These are phyloP conservation scores for Lathyrus sativus DNA, from an alignment of 306 rosid species.

Conservation along the genomic window DNA sequence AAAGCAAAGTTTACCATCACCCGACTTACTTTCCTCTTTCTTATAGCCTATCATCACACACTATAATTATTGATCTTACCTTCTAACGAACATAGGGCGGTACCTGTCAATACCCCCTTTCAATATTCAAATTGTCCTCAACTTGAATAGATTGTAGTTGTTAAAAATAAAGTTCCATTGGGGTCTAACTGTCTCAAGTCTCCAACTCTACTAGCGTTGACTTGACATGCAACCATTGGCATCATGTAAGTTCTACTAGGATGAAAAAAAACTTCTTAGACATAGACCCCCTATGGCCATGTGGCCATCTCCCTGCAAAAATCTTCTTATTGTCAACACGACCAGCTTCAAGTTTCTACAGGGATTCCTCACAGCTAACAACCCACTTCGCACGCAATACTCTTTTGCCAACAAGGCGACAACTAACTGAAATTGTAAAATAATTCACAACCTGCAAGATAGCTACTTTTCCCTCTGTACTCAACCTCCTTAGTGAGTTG, in stretches of 20 bases:
- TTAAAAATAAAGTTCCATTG: neutral
- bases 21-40: neutral
- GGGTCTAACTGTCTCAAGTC: neutral
- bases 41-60: neutral
- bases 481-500: neutral
- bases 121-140: neutral
- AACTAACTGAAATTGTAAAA: neutral
- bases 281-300: neutral
- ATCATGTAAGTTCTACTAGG: neutral
- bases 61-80: neutral
- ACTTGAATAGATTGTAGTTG: neutral
- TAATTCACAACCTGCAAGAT: no score
- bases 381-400: neutral
- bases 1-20: neutral
- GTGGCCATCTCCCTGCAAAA: conserved; percentile 7
- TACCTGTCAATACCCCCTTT: neutral
- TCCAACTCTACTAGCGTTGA: neutral
- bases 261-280: neutral
- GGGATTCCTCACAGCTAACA: neutral
- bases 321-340: neutral
- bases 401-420: neutral
- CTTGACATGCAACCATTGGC: neutral
- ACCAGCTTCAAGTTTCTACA: neutral
- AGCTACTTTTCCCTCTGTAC: neutral
- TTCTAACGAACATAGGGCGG: neutral